Percentiles rank a stretch among this genome's conserved stretches.
Conservation (phyloP, 805 yeast genomes). For the Ogataea naganishii region DNA sequence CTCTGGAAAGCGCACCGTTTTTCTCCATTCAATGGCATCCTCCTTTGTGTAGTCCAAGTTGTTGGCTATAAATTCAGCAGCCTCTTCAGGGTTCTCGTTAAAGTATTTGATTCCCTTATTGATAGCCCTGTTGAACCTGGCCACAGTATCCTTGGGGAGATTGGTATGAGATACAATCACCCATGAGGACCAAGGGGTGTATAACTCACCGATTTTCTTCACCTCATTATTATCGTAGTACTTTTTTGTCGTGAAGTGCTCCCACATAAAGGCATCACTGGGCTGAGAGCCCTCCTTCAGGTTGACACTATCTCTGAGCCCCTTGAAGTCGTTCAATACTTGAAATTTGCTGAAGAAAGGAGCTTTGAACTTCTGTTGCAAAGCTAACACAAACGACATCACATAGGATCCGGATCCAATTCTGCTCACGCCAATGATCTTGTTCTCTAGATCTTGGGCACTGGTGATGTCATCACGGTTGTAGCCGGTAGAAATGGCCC, state of each 20-base stretch:
- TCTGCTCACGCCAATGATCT: conserved; percentile 69
- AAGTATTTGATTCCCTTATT: conserved; percentile 65
- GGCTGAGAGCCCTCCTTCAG: conserved; percentile 31
- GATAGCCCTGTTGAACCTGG: conserved; percentile 41
- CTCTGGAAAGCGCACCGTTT: conserved; percentile 59
- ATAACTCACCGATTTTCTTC: conserved; percentile 76
- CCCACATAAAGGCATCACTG: conserved; percentile 94
- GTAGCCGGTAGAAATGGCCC: conserved; percentile 82
- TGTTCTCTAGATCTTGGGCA: conserved; percentile 40
- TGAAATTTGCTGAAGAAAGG: conserved; percentile 48
- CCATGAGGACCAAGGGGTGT: conserved; percentile 98
- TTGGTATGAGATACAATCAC: conserved; percentile 50
- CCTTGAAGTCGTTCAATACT: conserved; percentile 58
- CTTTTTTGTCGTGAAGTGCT: conserved; percentile 78
- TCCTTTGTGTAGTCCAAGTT: conserved; percentile 68
- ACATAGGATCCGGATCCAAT: conserved; percentile 90
- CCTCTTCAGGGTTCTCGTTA: conserved; percentile 49
- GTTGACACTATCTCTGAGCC: conserved; percentile 76
- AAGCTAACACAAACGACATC: conserved; percentile 79
- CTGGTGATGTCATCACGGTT: conserved; percentile 45
- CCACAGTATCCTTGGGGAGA: conserved; percentile 20
- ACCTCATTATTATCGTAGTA: conserved; percentile 77
- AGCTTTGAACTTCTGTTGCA: conserved; percentile 42
- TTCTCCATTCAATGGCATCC: conserved; percentile 77
- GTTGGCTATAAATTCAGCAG: conserved; percentile 51